A percentile compares a stretch with the other conserved stretches of the same genome.
Evolutionary conservation across 345 rosid genomes (phyloP).

Genomic region (Mangifera indica): DNA sequence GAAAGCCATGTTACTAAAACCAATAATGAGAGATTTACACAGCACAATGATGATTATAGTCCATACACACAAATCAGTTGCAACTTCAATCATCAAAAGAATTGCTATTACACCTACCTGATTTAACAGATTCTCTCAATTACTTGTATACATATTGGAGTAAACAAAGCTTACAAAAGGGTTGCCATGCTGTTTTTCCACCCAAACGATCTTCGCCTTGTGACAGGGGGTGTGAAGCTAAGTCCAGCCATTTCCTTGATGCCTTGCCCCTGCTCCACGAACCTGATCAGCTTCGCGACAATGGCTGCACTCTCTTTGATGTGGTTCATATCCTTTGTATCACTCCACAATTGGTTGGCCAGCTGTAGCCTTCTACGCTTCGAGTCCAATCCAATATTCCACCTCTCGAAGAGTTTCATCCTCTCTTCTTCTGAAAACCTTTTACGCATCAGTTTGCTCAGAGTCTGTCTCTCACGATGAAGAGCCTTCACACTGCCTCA

Average conservation of each 20-base stretch:
- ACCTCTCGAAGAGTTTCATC: slow-evolving; percentile 62
- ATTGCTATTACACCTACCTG: slow-evolving; percentile 16
- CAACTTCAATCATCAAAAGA: slow-evolving; percentile 25
- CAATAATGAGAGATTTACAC: slow-evolving; percentile 6
- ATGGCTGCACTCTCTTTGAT: slow-evolving; percentile 67
- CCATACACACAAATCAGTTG: slow-evolving; percentile 7
- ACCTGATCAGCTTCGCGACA: slow-evolving; percentile 74
- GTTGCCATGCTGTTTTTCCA: slow-evolving; percentile 75
- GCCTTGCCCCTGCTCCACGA: slow-evolving; percentile 75
- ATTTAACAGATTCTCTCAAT: slow-evolving; percentile 4
- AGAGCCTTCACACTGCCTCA: slow-evolving; percentile 65
- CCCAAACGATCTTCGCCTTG: slow-evolving; percentile 52
- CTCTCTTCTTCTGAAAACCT: slow-evolving; percentile 68
- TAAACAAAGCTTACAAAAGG: slow-evolving; percentile 38
- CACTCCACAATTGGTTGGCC: slow-evolving; percentile 68
- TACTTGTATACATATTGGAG: not conserved
- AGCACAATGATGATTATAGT: slow-evolving; percentile 1
- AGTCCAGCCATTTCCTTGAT: slow-evolving; percentile 90
- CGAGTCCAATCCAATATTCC: slow-evolving; percentile 69
- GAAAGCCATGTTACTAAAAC: slow-evolving; percentile 3
- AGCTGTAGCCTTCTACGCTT: slow-evolving; percentile 78
- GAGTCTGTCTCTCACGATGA: slow-evolving; percentile 64
- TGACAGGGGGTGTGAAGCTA: slow-evolving; percentile 65
- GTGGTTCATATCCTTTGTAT: slow-evolving; percentile 54
- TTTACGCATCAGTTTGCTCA: slow-evolving; percentile 82